phyloP scores from a whole-genome alignment of 306 rosid species.

The Senna siamea region DNA sequence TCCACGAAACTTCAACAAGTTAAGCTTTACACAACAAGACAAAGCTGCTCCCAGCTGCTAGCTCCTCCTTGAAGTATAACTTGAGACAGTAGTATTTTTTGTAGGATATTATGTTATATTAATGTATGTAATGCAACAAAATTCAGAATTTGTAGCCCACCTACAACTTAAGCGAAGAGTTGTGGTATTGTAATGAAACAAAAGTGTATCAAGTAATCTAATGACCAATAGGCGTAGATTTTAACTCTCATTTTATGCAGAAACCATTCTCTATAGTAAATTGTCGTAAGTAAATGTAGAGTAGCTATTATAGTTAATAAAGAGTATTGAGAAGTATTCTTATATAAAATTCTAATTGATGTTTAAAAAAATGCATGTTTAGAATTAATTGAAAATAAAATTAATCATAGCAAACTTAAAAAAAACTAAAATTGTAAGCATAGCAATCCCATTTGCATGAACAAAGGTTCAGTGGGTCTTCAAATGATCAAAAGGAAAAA shows the following conservation, averaged over 20 bases:
- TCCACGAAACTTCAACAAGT: slow-evolving; percentile 10
- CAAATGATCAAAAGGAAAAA: background rate
- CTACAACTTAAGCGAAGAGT: background rate
- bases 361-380: no score
- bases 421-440: no score
- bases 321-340: no score
- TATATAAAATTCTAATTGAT: no score
- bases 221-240: background rate
- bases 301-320: no score
- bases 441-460: no score
- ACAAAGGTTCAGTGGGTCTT: background rate
- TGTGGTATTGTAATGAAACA: background rate
- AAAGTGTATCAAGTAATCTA: background rate
- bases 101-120: background rate
- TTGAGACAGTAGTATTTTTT: background rate
- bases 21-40: background rate
- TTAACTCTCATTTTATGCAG: no score
- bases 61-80: no score
- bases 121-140: background rate
- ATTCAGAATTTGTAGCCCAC: background rate
- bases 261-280: no score
- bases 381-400: no score
- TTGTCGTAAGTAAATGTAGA: no score
- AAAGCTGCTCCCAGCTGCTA: background rate
- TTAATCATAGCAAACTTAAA: no score